These are phyloP conservation scores for Stachybotrys elegans DNA, from an alignment of 2,329 filamentous ascomycete species.

Conservation along the genomic window DNA sequence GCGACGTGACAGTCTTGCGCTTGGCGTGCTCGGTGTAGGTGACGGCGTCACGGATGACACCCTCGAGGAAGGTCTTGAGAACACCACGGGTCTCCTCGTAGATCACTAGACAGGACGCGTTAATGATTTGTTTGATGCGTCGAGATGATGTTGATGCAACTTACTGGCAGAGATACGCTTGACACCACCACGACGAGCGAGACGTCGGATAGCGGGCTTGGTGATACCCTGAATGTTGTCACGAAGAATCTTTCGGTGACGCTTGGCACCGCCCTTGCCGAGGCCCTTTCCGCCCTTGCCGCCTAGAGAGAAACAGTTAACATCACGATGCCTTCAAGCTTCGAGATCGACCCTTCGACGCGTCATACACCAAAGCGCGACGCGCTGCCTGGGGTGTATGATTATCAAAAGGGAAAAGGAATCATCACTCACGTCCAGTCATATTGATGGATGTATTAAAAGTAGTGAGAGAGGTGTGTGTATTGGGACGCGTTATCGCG, in stretches of 20 bases:
- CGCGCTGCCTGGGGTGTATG: background rate
- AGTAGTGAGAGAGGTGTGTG: slow-evolving; percentile 16
- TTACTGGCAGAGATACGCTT: slow-evolving; percentile 98
- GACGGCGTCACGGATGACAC: slow-evolving; percentile 71
- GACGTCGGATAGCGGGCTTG: slow-evolving; percentile 97
- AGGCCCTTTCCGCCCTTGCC: slow-evolving; percentile 97
- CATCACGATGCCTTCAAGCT: slow-evolving; percentile 12
- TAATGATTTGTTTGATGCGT: slow-evolving; percentile 5
- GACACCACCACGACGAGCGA: slow-evolving; percentile 98
- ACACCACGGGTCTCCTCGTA: slow-evolving; percentile 76
- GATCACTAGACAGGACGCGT: slow-evolving; percentile 46
- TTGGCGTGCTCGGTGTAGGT: slow-evolving; percentile 78
- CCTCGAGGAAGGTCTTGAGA: slow-evolving; percentile 73
- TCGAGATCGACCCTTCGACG: slow-evolving; percentile 1
- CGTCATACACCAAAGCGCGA: slow-evolving; percentile 1
- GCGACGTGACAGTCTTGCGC: slow-evolving; percentile 72
- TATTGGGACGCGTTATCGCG: slow-evolving; percentile 15
- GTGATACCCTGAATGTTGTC: slow-evolving; percentile 99
- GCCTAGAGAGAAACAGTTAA: slow-evolving; percentile 55
- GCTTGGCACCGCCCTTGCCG: slow-evolving; percentile 97
- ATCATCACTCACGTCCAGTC: slow-evolving; percentile 64
- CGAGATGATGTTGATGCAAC: slow-evolving; percentile 21
- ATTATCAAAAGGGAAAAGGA: slow-evolving; percentile 8
- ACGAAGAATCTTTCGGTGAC: slow-evolving; percentile 97
- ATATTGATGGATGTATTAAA: slow-evolving; percentile 46